Conservation (phyloP, 352 stramenopile species). For the Globisporangium apiculatum region DNA sequence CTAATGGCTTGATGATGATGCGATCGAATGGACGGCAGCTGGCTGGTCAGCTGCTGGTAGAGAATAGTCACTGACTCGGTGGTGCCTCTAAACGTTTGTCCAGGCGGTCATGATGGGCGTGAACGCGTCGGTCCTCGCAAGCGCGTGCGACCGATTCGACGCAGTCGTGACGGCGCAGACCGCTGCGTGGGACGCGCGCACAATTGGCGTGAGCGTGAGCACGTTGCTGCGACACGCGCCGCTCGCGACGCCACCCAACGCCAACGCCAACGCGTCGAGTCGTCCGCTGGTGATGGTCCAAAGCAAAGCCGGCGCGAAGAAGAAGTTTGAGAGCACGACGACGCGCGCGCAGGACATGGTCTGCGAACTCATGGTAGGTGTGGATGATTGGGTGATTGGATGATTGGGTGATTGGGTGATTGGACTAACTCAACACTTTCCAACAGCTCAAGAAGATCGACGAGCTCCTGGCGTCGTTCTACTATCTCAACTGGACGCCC, state of each 20-base stretch:
- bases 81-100: background rate
- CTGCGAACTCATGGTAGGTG: slow-evolving; percentile 70
- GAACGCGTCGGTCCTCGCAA: slow-evolving; percentile 64
- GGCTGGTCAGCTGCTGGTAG: too few species aligned
- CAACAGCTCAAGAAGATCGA: slow-evolving; percentile 77
- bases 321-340: slow-evolving; percentile 78
- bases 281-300: slow-evolving; percentile 15
- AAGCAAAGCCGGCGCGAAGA: slow-evolving; percentile 66
- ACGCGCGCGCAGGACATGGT: slow-evolving; percentile 78
- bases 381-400: background rate
- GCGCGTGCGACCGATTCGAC: slow-evolving; percentile 61
- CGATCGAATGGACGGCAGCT: too few species aligned
- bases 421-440: background rate
- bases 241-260: slow-evolving; percentile 10
- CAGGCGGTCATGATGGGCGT: slow-evolving; percentile 67
- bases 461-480: slow-evolving; percentile 64
- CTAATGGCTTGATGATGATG: too few species aligned
- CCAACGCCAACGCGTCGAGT: background rate
- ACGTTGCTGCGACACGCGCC: slow-evolving; percentile 30
- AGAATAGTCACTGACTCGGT: too few species aligned
- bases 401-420: background rate
- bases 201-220: slow-evolving; percentile 66
- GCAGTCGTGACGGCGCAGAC: slow-evolving; percentile 57
- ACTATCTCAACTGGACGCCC: slow-evolving; percentile 73
- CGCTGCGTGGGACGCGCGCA: slow-evolving; percentile 58